A percentile compares a stretch with the other conserved stretches of the same genome.
Evolutionary conservation across 1,284 basidiomycete species (phyloP).

Genomic region (Puccinia horiana): DNA sequence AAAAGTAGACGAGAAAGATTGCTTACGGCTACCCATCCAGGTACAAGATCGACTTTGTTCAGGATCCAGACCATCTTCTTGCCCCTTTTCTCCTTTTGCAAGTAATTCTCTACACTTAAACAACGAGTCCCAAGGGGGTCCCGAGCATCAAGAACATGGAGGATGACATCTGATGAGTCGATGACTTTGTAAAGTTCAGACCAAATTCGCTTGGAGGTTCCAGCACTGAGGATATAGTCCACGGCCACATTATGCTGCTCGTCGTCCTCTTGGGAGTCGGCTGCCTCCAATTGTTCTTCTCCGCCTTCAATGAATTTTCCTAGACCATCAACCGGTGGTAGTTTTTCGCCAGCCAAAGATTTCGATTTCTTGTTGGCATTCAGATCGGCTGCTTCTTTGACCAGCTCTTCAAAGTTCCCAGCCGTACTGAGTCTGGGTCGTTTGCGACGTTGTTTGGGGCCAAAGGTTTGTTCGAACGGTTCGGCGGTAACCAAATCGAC

Average conservation of each 20-base stretch:
- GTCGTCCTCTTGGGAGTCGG: constrained; percentile 52
- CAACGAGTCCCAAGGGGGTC: constrained; percentile 97
- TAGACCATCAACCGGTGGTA: constrained; percentile 62
- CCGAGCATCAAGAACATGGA: constrained; percentile 93
- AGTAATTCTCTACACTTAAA: constrained; percentile 87
- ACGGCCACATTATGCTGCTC: constrained; percentile 54
- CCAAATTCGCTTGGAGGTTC: constrained; percentile 91
- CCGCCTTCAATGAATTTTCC: constrained; percentile 77
- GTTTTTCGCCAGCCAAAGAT: constrained; percentile 41
- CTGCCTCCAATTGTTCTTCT: constrained; percentile 51
- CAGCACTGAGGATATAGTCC: constrained; percentile 60
- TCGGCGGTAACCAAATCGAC: constrained; percentile 84
- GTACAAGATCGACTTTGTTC: constrained; percentile 98
- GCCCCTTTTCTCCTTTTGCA: constrained; percentile 93
- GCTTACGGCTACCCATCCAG: constrained; percentile 96
- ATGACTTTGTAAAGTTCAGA: constrained; percentile 99
- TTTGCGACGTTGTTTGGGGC: constrained; percentile 88
- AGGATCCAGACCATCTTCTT: constrained; percentile 95
- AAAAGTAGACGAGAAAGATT: constrained; percentile 7
- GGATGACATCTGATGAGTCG: constrained; percentile 93
- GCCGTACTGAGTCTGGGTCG: constrained; percentile 73
- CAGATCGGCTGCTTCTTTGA: constrained; percentile 59
- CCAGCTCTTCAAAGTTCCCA: constrained; percentile 82
- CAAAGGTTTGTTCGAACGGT: constrained; percentile 87
- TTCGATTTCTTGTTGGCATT: constrained; percentile 47